Percentiles rank a stretch among this genome's conserved stretches.
phyloP scores from a whole-genome alignment of 2,329 filamentous ascomycete genomes.

The Trichoderma hamatum region DNA sequence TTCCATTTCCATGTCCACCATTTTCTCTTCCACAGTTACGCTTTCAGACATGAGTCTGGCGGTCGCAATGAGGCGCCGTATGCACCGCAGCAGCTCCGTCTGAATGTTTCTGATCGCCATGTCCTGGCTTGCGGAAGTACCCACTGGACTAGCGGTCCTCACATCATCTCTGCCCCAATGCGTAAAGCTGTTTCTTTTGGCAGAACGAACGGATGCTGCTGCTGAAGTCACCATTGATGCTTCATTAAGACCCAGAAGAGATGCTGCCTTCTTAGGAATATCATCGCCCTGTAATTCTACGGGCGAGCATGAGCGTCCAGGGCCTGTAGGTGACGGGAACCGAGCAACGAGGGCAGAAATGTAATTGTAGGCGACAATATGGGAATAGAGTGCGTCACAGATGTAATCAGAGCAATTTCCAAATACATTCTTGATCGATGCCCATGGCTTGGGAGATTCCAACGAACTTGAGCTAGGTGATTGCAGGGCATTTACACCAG shows the following conservation, averaged over 20 bases:
- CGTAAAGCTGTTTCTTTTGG: constrained; percentile 36
- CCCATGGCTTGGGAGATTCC: constrained; percentile 44
- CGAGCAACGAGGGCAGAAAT: constrained; percentile 43
- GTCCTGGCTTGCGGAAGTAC: constrained; percentile 36
- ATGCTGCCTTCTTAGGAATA: constrained; percentile 57
- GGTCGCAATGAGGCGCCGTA: constrained; percentile 54
- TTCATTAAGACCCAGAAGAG: constrained; percentile 51
- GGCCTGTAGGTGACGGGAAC: constrained; percentile 29
- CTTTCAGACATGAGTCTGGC: constrained; percentile 45
- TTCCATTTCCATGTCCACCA: constrained; percentile 38
- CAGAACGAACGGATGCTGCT: constrained; percentile 31
- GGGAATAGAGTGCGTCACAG: constrained; percentile 62
- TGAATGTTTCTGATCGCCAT: constrained; percentile 50
- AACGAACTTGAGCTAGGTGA: constrained; percentile 28
- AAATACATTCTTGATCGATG: constrained; percentile 55
- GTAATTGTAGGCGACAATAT: constrained; percentile 63
- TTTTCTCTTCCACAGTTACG: constrained; percentile 36
- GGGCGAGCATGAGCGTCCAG: constrained; percentile 28
- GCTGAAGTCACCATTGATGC: constrained; percentile 31
- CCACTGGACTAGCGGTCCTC: constrained; percentile 29
- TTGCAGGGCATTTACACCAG: constrained; percentile 23
- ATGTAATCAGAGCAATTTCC: constrained; percentile 56
- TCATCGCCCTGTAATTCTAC: constrained; percentile 38
- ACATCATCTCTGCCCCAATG: constrained; percentile 37
- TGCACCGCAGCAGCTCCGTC: constrained; percentile 53